Percentiles rank a stretch among this genome's conserved stretches.
These are phyloP conservation scores for Oenanthe javanica DNA, from an alignment of 140 eudicot genomes.

Conservation along the genomic window DNA sequence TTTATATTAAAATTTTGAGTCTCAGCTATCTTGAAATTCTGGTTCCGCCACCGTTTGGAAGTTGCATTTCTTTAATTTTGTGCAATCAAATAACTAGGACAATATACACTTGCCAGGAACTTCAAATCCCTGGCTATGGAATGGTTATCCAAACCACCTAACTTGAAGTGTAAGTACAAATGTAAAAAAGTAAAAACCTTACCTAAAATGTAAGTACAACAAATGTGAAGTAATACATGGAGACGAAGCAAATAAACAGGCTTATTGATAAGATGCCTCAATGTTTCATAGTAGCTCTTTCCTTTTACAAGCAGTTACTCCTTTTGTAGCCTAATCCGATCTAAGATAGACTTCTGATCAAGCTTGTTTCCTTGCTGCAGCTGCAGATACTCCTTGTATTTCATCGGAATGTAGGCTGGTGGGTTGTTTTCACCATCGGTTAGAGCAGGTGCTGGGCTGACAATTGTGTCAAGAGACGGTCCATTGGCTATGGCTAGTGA, in stretches of 20 bases:
- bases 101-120: too few relatives aligned
- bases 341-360: constrained; percentile 1
- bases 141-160: too few relatives aligned
- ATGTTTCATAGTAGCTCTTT: neutral
- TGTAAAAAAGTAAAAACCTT: too few relatives aligned
- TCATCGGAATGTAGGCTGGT: constrained; percentile 22
- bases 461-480: constrained; percentile 26
- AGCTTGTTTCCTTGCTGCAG: constrained; percentile 10
- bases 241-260: neutral
- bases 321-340: neutral
- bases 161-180: too few relatives aligned
- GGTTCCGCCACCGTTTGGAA: too few relatives aligned
- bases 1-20: too few relatives aligned
- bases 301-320: neutral
- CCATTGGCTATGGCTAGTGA: constrained; percentile 25
- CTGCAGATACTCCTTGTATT: constrained; percentile 20
- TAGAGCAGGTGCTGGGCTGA: constrained; percentile 20
- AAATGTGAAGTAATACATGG: too few relatives aligned
- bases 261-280: neutral
- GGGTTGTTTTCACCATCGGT: constrained; percentile 10
- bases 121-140: too few relatives aligned
- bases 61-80: too few relatives aligned
- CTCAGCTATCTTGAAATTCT: too few relatives aligned
- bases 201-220: too few relatives aligned
- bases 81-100: too few relatives aligned